Conservation (phyloP, 2,329 filamentous ascomycete species). For the Rhynchosporium secalis region DNA sequence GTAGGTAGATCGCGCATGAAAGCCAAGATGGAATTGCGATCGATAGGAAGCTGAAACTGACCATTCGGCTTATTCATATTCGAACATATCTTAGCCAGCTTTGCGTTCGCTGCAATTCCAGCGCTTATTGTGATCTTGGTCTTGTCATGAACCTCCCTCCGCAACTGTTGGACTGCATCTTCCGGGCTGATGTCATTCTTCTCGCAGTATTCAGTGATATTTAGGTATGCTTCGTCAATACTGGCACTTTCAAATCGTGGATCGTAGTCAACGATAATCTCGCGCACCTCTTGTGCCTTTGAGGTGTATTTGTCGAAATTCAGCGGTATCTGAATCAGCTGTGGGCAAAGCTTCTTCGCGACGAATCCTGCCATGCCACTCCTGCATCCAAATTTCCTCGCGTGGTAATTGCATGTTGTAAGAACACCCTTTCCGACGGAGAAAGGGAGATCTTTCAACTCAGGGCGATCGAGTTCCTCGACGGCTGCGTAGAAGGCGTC, state of each 20-base stretch:
- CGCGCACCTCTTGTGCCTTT: constrained; percentile 85
- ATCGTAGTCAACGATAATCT: constrained; percentile 84
- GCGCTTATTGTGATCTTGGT: constrained; percentile 88
- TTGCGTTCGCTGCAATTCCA: constrained; percentile 90
- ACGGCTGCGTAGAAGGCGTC: constrained; percentile 98
- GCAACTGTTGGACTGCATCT: constrained; percentile 74
- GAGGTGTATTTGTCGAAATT: constrained; percentile 90
- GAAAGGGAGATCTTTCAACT: constrained; percentile 84
- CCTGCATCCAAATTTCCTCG: constrained; percentile 84
- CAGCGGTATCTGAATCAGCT: constrained; percentile 76
- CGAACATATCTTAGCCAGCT: constrained; percentile 91
- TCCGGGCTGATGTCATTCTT: constrained; percentile 68
- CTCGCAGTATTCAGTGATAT: constrained; percentile 83
- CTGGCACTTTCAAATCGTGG: constrained; percentile 88
- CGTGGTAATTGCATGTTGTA: constrained; percentile 80
- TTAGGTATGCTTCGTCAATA: constrained; percentile 95
- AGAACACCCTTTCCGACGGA: constrained; percentile 75
- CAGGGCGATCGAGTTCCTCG: constrained; percentile 79
- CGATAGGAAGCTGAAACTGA: constrained; percentile 74
- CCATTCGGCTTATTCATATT: constrained; percentile 97
- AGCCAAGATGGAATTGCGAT: constrained; percentile 72
- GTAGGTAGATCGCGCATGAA: constrained; percentile 86
- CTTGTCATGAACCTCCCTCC: constrained; percentile 71
- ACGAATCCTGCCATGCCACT: constrained; percentile 97
- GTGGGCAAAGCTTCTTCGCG: constrained; percentile 88